Evolutionary conservation across 2,329 filamentous ascomycete species (phyloP), one percentile per base, ranked within the genome.

Genomic region (Penicillium olsonii): DNA sequence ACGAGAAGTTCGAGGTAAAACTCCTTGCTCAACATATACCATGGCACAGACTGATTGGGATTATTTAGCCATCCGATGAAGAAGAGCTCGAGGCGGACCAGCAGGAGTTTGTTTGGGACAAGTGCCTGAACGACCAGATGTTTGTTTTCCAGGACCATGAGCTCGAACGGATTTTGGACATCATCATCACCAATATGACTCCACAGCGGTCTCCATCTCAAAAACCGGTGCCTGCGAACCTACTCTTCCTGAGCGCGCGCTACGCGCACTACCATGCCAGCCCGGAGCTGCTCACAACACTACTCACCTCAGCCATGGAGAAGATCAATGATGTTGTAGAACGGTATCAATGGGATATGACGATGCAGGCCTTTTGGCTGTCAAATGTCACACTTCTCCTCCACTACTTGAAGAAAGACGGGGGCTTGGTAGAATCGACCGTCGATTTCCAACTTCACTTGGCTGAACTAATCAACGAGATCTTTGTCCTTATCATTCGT

Each of bases 271-370:
- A 99, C 63, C 92, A 99, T 71, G 88, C 92, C 39, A 95, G 89
- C 62, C 81, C 83, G 2, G 92, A 96, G 55, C 79, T 99, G 9
- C 76, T 99, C 9, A 86, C 84, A 15, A 87, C 87, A 37, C 81
- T 97, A 20, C 82, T 99, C 14, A 80, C 88, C 20, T 87, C 87
- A 29, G 90, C 94, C 31, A 95, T 95, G 82, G 90, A 95, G 65
- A 94, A 92, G 71, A 97, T 99, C 63, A 97, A 97, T 66, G 87
- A 91, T 41, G 90, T 96, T 24, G 91, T 99, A n/a, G 94, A 97
- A 71, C 83, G 83, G 53, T 86, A 92, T 65, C 94, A 99, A 67
- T 97, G 94, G 94, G 94, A 99, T 67, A 99, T 99, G 94, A 99
- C 94, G 0, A 96, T 99, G 59, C 78, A 99, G 31, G 94, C 94